Evolutionary conservation across 352 stramenopile genomes (phyloP).

Genomic region (Phytophthora crassamura): DNA sequence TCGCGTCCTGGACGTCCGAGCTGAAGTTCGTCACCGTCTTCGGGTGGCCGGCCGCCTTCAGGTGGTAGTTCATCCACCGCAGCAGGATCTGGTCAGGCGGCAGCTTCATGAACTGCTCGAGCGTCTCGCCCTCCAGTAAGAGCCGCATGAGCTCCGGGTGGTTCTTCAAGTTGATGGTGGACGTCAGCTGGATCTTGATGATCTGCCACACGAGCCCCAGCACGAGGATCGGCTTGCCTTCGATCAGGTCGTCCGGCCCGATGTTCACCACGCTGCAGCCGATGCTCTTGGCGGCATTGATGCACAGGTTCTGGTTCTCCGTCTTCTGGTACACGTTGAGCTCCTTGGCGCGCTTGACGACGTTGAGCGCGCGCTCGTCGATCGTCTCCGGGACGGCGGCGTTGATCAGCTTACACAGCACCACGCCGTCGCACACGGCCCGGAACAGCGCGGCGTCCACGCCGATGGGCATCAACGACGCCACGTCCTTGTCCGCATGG

Average conservation of each 20-base stretch:
- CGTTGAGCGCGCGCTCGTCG: constrained; percentile 89
- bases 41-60: constrained; percentile 74
- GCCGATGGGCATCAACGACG: constrained; percentile 76
- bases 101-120: constrained; percentile 92
- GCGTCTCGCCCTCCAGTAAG: constrained; percentile 84
- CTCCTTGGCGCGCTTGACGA: constrained; percentile 77
- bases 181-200: constrained; percentile 94
- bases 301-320: constrained; percentile 93
- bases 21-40: constrained; percentile 87
- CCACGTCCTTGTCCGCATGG: constrained; percentile 67
- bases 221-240: constrained; percentile 90
- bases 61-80: constrained; percentile 95
- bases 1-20: constrained; percentile 82
- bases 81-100: constrained; percentile 92
- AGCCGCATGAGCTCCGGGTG: constrained; percentile 91
- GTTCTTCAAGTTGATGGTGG: constrained; percentile 93
- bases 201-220: constrained; percentile 95
- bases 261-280: constrained; percentile 95
- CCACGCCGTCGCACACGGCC: constrained; percentile 82
- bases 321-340: constrained; percentile 91
- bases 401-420: constrained; percentile 95
- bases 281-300: constrained; percentile 94
- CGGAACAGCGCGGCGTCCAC: constrained; percentile 83
- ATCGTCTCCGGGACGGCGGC: constrained; percentile 92
- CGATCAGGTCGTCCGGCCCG: constrained; percentile 84